A percentile compares a stretch with the other conserved stretches of the same genome.
Conservation (phyloP, 169 alveolate species). For the Fabrea salina region DNA sequence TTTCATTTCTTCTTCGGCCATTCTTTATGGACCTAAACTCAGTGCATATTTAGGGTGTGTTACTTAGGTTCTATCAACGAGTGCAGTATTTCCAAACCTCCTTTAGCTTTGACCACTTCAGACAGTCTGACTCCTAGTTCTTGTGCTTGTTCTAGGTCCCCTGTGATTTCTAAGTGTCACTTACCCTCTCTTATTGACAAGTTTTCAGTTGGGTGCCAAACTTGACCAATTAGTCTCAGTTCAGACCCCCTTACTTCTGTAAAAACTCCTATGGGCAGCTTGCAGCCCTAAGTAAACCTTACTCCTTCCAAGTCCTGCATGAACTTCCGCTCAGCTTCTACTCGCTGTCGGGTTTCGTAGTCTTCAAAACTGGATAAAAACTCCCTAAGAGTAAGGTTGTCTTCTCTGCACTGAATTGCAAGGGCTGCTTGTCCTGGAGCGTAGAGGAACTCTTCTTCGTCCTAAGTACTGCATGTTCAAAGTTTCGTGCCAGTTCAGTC, state of each 20-base stretch:
- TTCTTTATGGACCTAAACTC: too few species aligned
- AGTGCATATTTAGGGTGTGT: too few species aligned
- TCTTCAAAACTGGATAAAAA: slow-evolving; percentile 39
- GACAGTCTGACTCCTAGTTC: neutral
- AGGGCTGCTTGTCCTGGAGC: slow-evolving; percentile 71
- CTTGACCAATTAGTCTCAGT: slow-evolving; percentile 26
- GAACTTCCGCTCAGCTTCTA: slow-evolving; percentile 55
- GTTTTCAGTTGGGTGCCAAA: slow-evolving; percentile 22
- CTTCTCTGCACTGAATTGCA: slow-evolving; percentile 53
- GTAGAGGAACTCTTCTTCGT: slow-evolving; percentile 45
- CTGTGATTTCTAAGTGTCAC: neutral
- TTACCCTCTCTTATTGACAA: slow-evolving; percentile 10
- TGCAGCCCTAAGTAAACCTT: slow-evolving; percentile 47
- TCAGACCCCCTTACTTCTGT: slow-evolving; percentile 32
- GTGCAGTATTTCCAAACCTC: neutral
- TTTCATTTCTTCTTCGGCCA: slow-evolving; percentile 15
- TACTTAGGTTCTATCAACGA: too few species aligned
- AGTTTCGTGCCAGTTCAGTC: slow-evolving; percentile 46
- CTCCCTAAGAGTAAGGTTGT: slow-evolving; percentile 33
- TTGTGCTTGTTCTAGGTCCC: neutral
- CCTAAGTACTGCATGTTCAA: slow-evolving; percentile 33
- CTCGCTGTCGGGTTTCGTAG: slow-evolving; percentile 40
- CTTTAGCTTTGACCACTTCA: neutral
- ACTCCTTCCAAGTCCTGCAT: slow-evolving; percentile 62
- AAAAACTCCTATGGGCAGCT: slow-evolving; percentile 62